Evolutionary conservation across 768 basidiomycete genomes (phyloP), one percentile per base, ranked within the genome.

Genomic region (Clitopilus hobsonii): DNA sequence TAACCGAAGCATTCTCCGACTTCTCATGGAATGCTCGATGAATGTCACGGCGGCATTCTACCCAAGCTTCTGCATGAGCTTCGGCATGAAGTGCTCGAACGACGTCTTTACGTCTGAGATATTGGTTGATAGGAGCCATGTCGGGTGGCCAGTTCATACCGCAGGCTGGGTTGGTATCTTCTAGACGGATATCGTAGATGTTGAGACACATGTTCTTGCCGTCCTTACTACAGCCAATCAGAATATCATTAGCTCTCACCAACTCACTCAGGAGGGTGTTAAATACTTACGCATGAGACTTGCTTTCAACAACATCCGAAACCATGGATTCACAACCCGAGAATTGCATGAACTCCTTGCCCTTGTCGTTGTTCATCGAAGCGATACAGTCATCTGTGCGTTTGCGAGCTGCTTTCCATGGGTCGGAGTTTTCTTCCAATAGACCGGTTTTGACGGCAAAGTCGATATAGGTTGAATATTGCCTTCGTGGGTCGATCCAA

Each of bases 141-240:
- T 94, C 92, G 28, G 87, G 86, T 6, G 95, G 96, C 96, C 95
- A 99, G 71, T 94, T 96, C 93, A 96, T 91, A 2, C 96, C 97
- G 68, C 97, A 99, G 0, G 84, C 88, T 16, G 97, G 97, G 29
- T 67, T 73, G 11, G 80, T 79, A 66, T 99, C 97, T 53, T 90
- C 85, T n/a, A 89, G 73, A 23, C 97, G 89, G 13, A 98, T 83
- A 65, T 99, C 97, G 61, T 99, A 99, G 32, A 98, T 84, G 67
- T 99, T 99, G 57, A 95, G 74, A 66, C 97, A 99, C 72, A 85
- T 86, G 24, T 78, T 71, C 58, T 77, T 73, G 10, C 85, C 90
- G 51, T 91, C 77, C 38, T 85, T 75, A 30, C 91, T 94, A 60
- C 23, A 32, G 20, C n/a, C 16, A 4, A 23, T 4, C 2, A 11